These are phyloP conservation scores for Bjerkandera adusta DNA, from an alignment of 1,284 basidiomycete genomes.

Conservation along the genomic window DNA sequence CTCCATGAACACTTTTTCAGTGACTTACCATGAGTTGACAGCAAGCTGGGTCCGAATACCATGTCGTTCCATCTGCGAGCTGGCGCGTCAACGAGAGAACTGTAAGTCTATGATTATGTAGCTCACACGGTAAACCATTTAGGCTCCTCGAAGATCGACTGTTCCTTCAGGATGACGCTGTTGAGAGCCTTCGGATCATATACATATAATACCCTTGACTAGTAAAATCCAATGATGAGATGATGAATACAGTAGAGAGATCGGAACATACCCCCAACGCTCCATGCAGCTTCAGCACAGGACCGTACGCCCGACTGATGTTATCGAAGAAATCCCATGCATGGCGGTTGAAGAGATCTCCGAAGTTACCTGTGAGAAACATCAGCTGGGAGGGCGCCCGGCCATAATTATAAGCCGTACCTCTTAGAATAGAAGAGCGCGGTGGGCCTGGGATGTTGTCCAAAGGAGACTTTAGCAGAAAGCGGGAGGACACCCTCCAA, in stretches of 20 bases:
- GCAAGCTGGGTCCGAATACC: constrained; percentile 11
- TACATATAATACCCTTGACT: constrained; percentile 7
- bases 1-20: background rate
- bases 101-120: background rate
- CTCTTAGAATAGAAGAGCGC: too few species aligned
- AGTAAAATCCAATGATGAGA: background rate
- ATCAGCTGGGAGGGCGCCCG: background rate
- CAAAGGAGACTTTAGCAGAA: too few species aligned
- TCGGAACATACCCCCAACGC: constrained; percentile 17
- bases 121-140: constrained; percentile 8
- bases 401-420: too few species aligned
- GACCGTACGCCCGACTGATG: constrained; percentile 5
- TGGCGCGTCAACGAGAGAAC: constrained; percentile 24
- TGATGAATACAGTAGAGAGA: background rate
- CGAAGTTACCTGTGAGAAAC: constrained; percentile 5
- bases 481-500: too few species aligned
- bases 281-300: constrained; percentile 7
- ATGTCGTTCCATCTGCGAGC: constrained; percentile 2
- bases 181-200: constrained; percentile 10
- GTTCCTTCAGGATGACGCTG: constrained; percentile 9
- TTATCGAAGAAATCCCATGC: constrained; percentile 6
- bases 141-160: constrained; percentile 8
- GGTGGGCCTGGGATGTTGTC: too few species aligned
- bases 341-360: constrained; percentile 4
- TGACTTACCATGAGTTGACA: constrained; percentile 12